Evolutionary conservation across 2,329 filamentous ascomycete species (phyloP), one percentile per base, ranked within the genome.

Genomic region (Aspergillus alliaceus): DNA sequence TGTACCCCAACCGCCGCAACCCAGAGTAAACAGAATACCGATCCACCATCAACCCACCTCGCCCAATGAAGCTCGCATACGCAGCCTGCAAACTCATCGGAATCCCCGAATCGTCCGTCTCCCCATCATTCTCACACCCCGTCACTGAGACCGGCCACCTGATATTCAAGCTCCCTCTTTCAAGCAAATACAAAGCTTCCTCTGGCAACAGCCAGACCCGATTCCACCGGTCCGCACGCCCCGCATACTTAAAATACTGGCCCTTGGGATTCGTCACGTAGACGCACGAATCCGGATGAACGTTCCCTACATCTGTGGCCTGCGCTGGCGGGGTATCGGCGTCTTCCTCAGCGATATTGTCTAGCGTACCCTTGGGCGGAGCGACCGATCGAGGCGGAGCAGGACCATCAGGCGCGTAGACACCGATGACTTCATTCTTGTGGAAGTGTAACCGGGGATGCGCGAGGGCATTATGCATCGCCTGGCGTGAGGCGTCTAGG

Each of bases 61-160:
- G 79, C 1, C 91, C 91, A 62, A 96, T 84, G 53, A 96, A 86
- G 22, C 91, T 83, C 5, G 93, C 85, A 78, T 98, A 98, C 0
- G 92, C 92, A 6, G 90, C 93, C 73, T 98, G 91, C 37, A 98
- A 77, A 73, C 90, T 96, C 80, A 99, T 87, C 0, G 93, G 92
- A n/a, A 95, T 74, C 0, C 89, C 89, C 4, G 82, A 77, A 6
- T 86, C 83, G 57, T 82, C 81, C 34, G 86, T 79, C 29, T 67
- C 63, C 6, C 69, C 70, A 6, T 72, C 69, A 35, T 66, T 65
- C 1, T 55, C 59, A 15, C 54, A 51, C 4, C 62, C 67, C 2
- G 66, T 66, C 42, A 59, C 61, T 55, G 74, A 73, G 44, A 77
- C 75, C 2, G 91, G 91, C 90, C 91, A 97, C 80, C 92, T 88